Evolutionary conservation across 1,139 yeast genomes (phyloP), one percentile per base, ranked within the genome.

Genomic region (Debaryomyces coudertii): DNA sequence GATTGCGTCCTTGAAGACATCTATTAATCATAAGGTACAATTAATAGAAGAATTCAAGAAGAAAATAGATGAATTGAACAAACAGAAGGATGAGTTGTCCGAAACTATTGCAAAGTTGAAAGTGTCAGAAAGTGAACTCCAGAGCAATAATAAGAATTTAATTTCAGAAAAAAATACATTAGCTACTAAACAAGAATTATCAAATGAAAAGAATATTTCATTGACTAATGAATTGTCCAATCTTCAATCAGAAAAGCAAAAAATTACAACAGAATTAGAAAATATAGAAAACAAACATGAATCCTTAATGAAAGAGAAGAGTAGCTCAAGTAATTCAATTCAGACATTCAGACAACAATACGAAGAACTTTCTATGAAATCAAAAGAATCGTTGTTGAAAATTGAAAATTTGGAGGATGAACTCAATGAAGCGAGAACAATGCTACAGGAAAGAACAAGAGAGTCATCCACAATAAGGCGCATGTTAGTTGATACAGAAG

Each of bases 331-430:
- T 22, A 81, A 80, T 29, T 84, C 84, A 49, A 73, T 80, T 12
- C 88, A 83, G 49, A 59, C 80, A 0, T 66, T 82, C 48, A 83
- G 80, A 54, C 84, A 83, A 52, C 95, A 90, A 62, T 80, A 85
- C 47, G 96, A 90, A 40, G 98, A 92, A 58, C 66, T 90, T 43
- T 65, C 75, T 5, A 79, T 86, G 78, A 82, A 86, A 45, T 67
- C 85, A 28, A 80, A 80, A 51, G 98, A 92, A 55, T 72, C 83
- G 3, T 74, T 76, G 28, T 72, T 73, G 45, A 77, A 80, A 51
- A 72, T 80, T 24, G 93, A 88, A 48, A 77, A 82, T 2, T 65
- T 92, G 42, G 92, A 88, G 54, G 96, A 90, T 48, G 97, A 92
- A 57, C 66, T 92, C 12, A 71, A 79, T 7, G 98, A 92, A 48